Evolutionary conservation across 352 stramenopile genomes (phyloP).

Genomic region (Globisporangium abappressorium): DNA sequence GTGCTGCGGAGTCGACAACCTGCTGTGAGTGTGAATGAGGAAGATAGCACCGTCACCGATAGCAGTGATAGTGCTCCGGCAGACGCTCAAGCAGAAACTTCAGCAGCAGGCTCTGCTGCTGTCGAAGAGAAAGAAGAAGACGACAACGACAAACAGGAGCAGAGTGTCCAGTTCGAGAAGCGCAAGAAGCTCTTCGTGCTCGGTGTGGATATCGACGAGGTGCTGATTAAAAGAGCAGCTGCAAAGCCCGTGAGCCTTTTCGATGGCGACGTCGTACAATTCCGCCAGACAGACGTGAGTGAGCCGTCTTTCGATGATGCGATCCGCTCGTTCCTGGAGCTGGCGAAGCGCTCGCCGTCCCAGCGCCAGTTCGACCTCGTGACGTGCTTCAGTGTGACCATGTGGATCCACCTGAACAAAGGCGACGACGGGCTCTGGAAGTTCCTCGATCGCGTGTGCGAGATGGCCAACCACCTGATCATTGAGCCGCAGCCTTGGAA

Average conservation of each 20-base stretch:
- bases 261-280: conserved; percentile 42
- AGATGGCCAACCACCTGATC: conserved; percentile 67
- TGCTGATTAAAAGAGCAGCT: conserved; percentile 53
- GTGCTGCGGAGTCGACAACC: conserved; percentile 10
- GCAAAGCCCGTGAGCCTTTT: conserved; percentile 34
- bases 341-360: conserved; percentile 31
- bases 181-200: conserved; percentile 54
- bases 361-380: conserved; percentile 64
- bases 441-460: conserved; percentile 61
- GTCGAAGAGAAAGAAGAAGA: neutral
- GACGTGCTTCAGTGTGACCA: conserved; percentile 83
- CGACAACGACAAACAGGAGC: neutral
- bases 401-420: conserved; percentile 89
- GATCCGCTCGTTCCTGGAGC: conserved; percentile 40
- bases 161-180: conserved; percentile 17
- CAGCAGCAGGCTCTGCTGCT: neutral
- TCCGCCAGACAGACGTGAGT: conserved; percentile 59
- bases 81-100: neutral
- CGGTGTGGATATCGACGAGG: conserved; percentile 70
- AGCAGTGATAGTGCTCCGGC: neutral
- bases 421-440: conserved; percentile 75
- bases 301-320: conserved; percentile 38
- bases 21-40: neutral
- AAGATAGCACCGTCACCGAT: no score
- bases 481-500: conserved; percentile 85